These are phyloP conservation scores for Colletotrichum kahawae DNA, from an alignment of 2,329 filamentous ascomycete species.

Conservation along the genomic window DNA sequence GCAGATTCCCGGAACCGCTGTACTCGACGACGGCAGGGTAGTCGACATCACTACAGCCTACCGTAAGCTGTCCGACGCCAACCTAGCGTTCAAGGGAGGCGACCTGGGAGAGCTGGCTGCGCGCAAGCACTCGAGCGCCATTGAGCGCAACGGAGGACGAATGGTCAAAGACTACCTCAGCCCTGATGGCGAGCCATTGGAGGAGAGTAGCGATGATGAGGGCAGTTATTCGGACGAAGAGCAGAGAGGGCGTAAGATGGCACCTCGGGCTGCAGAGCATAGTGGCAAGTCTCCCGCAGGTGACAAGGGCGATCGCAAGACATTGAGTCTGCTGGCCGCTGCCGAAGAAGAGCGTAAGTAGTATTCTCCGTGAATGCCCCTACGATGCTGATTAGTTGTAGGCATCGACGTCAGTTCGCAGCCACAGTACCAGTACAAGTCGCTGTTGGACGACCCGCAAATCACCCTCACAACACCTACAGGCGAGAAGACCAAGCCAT, in stretches of 20 bases:
- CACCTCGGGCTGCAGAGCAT: slow-evolving; percentile 50
- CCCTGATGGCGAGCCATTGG: slow-evolving; percentile 70
- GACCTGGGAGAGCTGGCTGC: slow-evolving; percentile 65
- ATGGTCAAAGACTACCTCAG: slow-evolving; percentile 71
- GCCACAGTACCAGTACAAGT: slow-evolving; percentile 61
- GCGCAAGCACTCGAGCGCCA: slow-evolving; percentile 51
- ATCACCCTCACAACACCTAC: slow-evolving; percentile 69
- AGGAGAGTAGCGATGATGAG: slow-evolving; percentile 76
- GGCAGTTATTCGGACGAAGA: slow-evolving; percentile 70
- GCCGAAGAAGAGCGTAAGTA: slow-evolving; percentile 80
- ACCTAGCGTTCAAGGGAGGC: slow-evolving; percentile 67
- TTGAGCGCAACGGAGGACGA: slow-evolving; percentile 54
- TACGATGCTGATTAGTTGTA: slow-evolving; percentile 33
- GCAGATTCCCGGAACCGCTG: slow-evolving; percentile 34
- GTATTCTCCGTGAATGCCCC: background rate
- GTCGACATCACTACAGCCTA: slow-evolving; percentile 75
- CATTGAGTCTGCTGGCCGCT: slow-evolving; percentile 71
- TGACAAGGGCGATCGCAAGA: slow-evolving; percentile 45
- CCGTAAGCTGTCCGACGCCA: slow-evolving; percentile 73
- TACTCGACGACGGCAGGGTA: slow-evolving; percentile 64
- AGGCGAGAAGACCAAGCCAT: slow-evolving; percentile 62
- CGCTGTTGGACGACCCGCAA: slow-evolving; percentile 69
- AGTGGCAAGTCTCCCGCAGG: slow-evolving; percentile 38
- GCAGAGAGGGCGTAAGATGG: slow-evolving; percentile 64
- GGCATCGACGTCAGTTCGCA: slow-evolving; percentile 59